phyloP scores from a whole-genome alignment of 108 stramenopile species.

The Licmophora abbreviata region DNA sequence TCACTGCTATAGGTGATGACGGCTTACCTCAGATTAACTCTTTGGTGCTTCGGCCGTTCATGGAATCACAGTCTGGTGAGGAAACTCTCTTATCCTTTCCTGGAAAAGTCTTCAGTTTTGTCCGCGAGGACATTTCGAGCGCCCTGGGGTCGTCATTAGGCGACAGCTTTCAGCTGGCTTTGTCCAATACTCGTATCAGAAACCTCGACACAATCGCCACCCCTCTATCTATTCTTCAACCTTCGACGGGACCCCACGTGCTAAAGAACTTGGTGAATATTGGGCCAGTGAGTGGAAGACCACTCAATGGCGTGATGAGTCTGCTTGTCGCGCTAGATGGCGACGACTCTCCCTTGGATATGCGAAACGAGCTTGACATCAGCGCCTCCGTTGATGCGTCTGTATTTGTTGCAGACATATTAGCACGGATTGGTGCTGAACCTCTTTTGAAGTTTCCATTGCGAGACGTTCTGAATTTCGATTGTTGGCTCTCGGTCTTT shows the following conservation, averaged over 20 bases:
- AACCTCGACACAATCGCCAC: slow-evolving; percentile 2
- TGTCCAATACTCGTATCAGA: background rate
- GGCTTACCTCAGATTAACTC: slow-evolving; percentile 19
- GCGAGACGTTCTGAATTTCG: slow-evolving; percentile 36
- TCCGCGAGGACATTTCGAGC: background rate
- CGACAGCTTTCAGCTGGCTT: background rate
- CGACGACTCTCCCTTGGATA: slow-evolving; percentile 27
- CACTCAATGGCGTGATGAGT: background rate
- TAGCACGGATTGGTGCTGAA: slow-evolving; percentile 32
- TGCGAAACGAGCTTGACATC: slow-evolving; percentile 12
- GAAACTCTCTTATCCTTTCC: slow-evolving; percentile 15
- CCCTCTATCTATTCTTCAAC: background rate
- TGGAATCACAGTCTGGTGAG: slow-evolving; percentile 11
- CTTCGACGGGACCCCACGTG: background rate
- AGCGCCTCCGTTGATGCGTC: background rate
- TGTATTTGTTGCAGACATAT: slow-evolving; percentile 17
- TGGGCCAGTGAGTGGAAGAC: slow-evolving; percentile 1
- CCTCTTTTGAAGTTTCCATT: slow-evolving; percentile 46
- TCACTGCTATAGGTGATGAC: slow-evolving; percentile 18
- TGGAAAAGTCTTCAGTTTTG: background rate
- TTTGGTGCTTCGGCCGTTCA: slow-evolving; percentile 6
- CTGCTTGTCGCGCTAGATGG: slow-evolving; percentile 30
- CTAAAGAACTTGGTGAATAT: background rate
- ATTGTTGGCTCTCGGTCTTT: slow-evolving; percentile 58
- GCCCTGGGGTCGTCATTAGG: background rate